Base-by-base conservation (phyloP, 2,329 filamentous ascomycete species). In the Fusarium haematococcum region DNA sequence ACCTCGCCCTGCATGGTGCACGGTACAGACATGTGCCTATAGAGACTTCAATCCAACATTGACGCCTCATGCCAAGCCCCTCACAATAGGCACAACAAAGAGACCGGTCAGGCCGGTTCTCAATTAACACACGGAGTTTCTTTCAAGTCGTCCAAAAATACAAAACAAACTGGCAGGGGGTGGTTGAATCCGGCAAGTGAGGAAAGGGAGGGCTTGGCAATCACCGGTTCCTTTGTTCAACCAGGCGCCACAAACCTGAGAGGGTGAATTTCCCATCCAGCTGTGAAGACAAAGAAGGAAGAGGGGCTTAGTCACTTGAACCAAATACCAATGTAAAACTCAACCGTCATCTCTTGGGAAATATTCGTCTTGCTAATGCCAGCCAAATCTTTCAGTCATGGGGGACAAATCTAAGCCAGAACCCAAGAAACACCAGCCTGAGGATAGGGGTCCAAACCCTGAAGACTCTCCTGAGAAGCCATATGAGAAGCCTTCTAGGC, bases 21-120 rank as follows among this genome's bases (percentile, higher is more conserved):
- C 62, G 41, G 68, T 9, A 68, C 74, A 63, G 39, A 56, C 27
- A 20, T 30, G 33, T 62, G 30, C 43, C 57, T 54, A 35, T 70
- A 39, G 20, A 30, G 20, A 23, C 41, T 50, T 62, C 59, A 20
- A 16, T 20, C 57, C 32, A 63, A 61, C 69, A 63, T 67, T 43
- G 64, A 59, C 67, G 41, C 48, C 54, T 43, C 45, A 41, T 39
- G 45, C 56, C 45, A 35, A 54, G 32, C 43, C 61, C 56, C 20
- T 67, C 61, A 68, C 63, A 70, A 67, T 60, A 67, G 63, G n/a
- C 60, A 32, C 18, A 74, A 79, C 76, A 79, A 79, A 77, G 77
- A 75, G 30, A 45, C 27, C 41, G 65, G 67, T 20, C 11, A 70
- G 30, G 41, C 75, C 66, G 64, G 48, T 56, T 52, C 37, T 2